Conservation (phyloP, 495 filamentous ascomycete species). For the Hypoxylon rickii region DNA sequence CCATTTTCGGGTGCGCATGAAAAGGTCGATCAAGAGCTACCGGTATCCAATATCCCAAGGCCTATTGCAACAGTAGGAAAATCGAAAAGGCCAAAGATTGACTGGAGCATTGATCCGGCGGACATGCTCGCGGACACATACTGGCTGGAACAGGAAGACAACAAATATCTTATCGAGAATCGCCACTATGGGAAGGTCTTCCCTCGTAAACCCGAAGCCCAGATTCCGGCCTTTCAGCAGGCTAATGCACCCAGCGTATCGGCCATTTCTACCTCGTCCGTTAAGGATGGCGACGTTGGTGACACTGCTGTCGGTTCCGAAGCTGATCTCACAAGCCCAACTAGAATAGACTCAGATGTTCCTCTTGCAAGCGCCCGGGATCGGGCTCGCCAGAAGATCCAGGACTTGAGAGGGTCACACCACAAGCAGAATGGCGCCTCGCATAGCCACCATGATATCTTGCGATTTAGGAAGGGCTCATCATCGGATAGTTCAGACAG, state of each 20-base stretch:
- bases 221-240: constrained; percentile 18
- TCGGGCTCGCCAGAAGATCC: constrained; percentile 54
- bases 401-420: constrained; percentile 52
- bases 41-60: constrained; percentile 40
- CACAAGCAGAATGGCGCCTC: constrained; percentile 49
- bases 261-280: constrained; percentile 4
- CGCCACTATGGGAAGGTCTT: constrained; percentile 72
- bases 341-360: constrained; percentile 38
- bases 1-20: constrained; percentile 53
- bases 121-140: constrained; percentile 84
- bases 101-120: constrained; percentile 77
- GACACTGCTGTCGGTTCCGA: constrained; percentile 31
- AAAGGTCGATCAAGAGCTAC: constrained; percentile 37
- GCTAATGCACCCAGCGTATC: constrained; percentile 11
- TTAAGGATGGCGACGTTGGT: constrained; percentile 11
- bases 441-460: constrained; percentile 45
- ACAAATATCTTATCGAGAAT: constrained; percentile 77
- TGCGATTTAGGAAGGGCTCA: constrained; percentile 46
- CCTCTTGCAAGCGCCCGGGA: constrained; percentile 43
- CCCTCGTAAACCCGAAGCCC: constrained; percentile 42
- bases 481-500: constrained; percentile 53
- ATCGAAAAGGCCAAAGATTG: constrained; percentile 67
- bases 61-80: constrained; percentile 45
- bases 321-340: constrained; percentile 26
- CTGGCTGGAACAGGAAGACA: constrained; percentile 78